Base-by-base conservation (phyloP, 1,284 basidiomycete species). In the Peniophora sp. region DNA sequence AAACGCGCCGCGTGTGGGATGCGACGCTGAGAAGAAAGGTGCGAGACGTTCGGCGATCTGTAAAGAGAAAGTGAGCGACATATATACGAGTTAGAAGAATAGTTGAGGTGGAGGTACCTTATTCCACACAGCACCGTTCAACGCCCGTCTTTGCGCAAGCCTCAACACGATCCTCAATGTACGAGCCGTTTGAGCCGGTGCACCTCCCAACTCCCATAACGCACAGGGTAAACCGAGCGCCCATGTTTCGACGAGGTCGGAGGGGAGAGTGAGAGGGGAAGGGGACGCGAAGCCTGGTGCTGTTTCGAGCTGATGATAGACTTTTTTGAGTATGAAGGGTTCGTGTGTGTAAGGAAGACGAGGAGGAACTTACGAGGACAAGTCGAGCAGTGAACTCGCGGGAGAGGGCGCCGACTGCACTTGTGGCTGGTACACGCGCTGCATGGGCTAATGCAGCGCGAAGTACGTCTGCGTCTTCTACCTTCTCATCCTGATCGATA, bases 371-470 rank as follows among this genome's bases (percentile, higher is more conserved):
- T 54, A 61, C 70, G 63, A 65, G 68, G 61, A 59, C 75, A 59
- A 60, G 71, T 68, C 52, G 59, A 63, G 41, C 36, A 61, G 72
- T 64, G 39, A 77, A 72, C 59, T 77, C 74, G 5, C 81, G 83
- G 5, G 65, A 66, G n/a, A 96, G 74, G 25, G 85, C 73, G 23
- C 75, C 71, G 11, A 78, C 69, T 8, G 44, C 44, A 10, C n/a
- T 20, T 14, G 44, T 45, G 5, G 44, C 19, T 22, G 44, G 23
- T 20, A 25, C 44, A 9, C 70, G 75, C 20, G 73, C 66, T 0
- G 82, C 79, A 58, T 89, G 87, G 48, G 81, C 77, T 39, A 85
- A 61, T 1, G 71, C 66, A 16, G 78, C 80, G 44, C 63, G 63
- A 41, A 85, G 66, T 51, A 79, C 70, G 49, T 69, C 68, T 55